Conservation (phyloP, 75 land plant genomes). For the Sequoia sempervirens region DNA sequence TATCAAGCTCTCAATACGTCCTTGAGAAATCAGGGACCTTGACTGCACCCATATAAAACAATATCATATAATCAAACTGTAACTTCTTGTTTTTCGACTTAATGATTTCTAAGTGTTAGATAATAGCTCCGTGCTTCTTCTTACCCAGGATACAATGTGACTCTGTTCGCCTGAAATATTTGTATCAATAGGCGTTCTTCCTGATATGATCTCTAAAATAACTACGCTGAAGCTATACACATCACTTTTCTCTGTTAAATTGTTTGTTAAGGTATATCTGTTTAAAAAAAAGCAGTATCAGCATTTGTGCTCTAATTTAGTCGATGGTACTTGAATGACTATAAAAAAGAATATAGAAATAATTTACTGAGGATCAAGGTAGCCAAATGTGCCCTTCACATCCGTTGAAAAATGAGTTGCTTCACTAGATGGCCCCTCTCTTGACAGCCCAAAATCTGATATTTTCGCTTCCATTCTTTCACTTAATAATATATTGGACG, state of each 20-base stretch:
- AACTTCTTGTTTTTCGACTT: not conserved
- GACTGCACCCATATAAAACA: not conserved
- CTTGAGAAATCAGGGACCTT: not conserved
- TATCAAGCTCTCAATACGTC: not conserved
- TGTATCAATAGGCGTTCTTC: not conserved
- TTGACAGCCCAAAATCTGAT: constrained; percentile 34
- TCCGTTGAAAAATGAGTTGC: constrained; percentile 23
- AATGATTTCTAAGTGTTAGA: not conserved
- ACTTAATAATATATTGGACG: constrained; percentile 44
- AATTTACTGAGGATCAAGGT: constrained; percentile 32
- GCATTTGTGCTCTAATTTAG: not conserved
- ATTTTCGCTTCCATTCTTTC: constrained; percentile 28
- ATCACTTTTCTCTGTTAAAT: not conserved
- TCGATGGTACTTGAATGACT: not conserved
- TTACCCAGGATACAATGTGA: not conserved
- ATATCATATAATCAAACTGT: not conserved
- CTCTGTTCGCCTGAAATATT: not conserved
- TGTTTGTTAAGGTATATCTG: not conserved
- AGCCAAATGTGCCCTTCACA: constrained; percentile 46
- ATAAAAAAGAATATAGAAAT: not conserved
- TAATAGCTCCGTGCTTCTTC: not conserved
- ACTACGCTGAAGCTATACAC: constrained; percentile 16
- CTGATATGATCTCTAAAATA: not conserved
- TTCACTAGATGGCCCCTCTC: constrained; percentile 12
- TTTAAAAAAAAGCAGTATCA: not conserved